Evolutionary conservation across 441 rosid species (phyloP).

Genomic region (Populus hybrid): DNA sequence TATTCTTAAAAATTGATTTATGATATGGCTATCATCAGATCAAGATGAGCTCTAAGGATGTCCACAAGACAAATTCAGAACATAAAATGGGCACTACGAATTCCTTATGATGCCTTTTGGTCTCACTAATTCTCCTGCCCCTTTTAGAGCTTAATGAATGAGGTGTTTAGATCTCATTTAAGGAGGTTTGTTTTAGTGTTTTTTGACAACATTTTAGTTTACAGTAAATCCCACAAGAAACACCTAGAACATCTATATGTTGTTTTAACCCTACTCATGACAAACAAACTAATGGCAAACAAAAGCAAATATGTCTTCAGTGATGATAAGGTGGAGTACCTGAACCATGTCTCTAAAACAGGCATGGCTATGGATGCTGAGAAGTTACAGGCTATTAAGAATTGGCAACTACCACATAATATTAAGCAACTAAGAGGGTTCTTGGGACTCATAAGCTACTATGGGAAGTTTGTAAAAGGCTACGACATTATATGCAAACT

Average conservation of each 20-base stretch:
- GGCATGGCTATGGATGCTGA: not conserved
- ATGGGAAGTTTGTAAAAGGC: not conserved
- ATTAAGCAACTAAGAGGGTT: not conserved
- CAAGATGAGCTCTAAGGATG: not conserved
- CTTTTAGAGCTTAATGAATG: not conserved
- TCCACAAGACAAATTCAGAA: not conserved
- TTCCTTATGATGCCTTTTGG: not conserved
- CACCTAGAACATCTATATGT: not conserved
- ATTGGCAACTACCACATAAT: not conserved
- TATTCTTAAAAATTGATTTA: not conserved
- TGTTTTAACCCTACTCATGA: not conserved
- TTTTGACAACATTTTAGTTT: not conserved
- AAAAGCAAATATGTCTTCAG: not conserved
- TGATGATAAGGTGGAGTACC: rapidly evolving
- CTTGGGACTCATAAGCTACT: not conserved
- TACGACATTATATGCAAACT: not conserved
- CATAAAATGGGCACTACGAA: not conserved
- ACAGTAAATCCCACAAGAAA: not conserved
- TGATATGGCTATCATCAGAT: not conserved
- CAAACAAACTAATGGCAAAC: not conserved
- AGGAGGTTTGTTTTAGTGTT: too few relatives aligned
- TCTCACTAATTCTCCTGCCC: not conserved
- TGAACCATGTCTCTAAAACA: too few relatives aligned
- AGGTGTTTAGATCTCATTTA: not conserved
- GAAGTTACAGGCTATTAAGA: not conserved